Evolutionary conservation across 768 basidiomycete genomes (phyloP), one percentile per base, ranked within the genome.

Genomic region (Suillus decipiens): DNA sequence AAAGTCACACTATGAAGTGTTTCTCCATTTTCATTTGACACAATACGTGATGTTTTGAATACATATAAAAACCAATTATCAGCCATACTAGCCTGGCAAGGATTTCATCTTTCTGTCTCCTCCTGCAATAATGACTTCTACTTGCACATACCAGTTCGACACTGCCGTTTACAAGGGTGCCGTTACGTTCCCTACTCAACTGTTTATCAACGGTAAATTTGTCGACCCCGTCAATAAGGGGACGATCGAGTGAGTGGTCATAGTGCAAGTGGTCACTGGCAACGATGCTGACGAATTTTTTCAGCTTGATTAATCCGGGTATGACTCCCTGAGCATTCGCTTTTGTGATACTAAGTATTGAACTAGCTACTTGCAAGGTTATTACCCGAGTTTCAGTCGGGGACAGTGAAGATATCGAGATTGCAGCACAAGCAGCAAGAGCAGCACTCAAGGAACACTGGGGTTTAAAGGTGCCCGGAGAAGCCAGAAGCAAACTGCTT

Each of bases 341-440:
- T 42, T 36, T 55, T 12, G 53, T 45, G 45, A 55, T 51, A 39
- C 37, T 39, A 48, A 69, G 72, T 28, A 62, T 22, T 55, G 70
- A 61, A 34, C 51, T 63, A 90, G 83, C 89, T 0, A 91, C 74
- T n/a, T 92, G 90, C 42, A 82, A 90, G 70, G 65, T 83, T 60
- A 82, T 88, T 71, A 84, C 85, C 1, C 63, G 78, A 54, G 75
- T 93, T 66, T 75, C 84, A 1, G 85, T 84, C 69, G 93, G 82
- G 34, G 84, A 85, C 2, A 63, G 80, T 12, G 81, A 85, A 65
- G 94, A 96, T 70, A 85, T 96, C 65, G 90, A 96, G 72, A 68
- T 73, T 51, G 93, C 93, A 0, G 92, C 93, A 62, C 75, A 79
- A 12, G 88, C 83, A 41, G 90, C 90, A 0, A 80, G 85, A 64